Base-by-base conservation (phyloP, 108 stramenopile species). In the Pelagomonas calceolata region DNA sequence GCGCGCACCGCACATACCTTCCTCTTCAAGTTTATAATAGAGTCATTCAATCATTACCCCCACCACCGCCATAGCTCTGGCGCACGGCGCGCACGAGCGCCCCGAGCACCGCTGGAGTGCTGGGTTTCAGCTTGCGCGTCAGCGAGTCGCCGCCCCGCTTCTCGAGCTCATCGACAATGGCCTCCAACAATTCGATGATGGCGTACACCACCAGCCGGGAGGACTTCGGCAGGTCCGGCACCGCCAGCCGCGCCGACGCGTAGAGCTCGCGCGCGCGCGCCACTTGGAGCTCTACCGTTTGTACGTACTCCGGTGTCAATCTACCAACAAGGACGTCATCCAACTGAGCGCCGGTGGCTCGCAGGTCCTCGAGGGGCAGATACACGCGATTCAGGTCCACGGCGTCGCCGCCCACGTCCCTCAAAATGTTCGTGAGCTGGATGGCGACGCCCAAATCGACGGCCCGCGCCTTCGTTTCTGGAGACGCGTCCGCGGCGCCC, bases 351-450 rank as follows among this genome's bases (percentile, higher is more conserved):
- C 94, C 92, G 70, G 93, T 95, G 67, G 79, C 73, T 35, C 83
- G 74, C 85, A 97, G 83, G 75, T 97, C 96, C 69, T 87, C 79
- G 72, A 74, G 82, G 21, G 97, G 97, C 9, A 98, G 79, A 81
- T 98, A 98, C 21, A 96, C 89, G 67, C 97, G 81, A 26, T 90
- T 94, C n/a, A 93, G 85, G 21, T 60, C 51, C 35, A 74, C 82
- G 5, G 94, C 90, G 77, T 98, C 97, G 77, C 95, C 95, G 17
- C 97, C 97, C 12, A 98, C 94, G 70, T 96, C 95, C 18, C 97
- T 87, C 12, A 98, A 85, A 64, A 98, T 96, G 78, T 98, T 98
- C 70, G 97, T 98, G 68, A 98, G 81, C 86, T 98, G 97, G 76
- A 98, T 90, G 60, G 94, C 97, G 46, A 96, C 93, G n/a, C 95